phyloP scores from a whole-genome alignment of 441 rosid species.

The Flueggea neowawraea region DNA sequence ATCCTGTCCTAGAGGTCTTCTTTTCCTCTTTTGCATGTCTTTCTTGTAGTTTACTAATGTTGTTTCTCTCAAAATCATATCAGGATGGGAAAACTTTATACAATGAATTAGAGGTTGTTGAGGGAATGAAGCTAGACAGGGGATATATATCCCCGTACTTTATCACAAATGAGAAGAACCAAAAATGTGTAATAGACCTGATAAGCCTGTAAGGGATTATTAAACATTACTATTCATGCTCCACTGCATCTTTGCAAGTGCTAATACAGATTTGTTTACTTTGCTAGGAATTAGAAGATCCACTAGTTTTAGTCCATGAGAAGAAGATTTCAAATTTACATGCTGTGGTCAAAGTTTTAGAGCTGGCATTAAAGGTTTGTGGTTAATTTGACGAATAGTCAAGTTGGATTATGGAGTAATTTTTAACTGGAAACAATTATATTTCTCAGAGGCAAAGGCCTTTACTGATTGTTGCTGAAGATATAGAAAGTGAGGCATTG shows the following conservation, averaged over 20 bases:
- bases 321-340: slow-evolving; percentile 62
- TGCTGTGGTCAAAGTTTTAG: slow-evolving; percentile 65
- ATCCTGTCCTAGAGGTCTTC: neutral
- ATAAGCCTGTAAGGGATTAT: neutral
- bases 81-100: slow-evolving; percentile 69
- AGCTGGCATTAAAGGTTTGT: slow-evolving; percentile 64
- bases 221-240: too few species aligned
- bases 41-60: too few species aligned
- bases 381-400: too few species aligned
- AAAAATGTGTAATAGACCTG: slow-evolving; percentile 52
- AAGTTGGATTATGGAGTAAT: neutral
- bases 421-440: neutral
- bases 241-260: too few species aligned
- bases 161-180: slow-evolving; percentile 60
- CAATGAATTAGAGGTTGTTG: slow-evolving; percentile 76
- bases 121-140: slow-evolving; percentile 78
- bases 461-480: slow-evolving; percentile 64
- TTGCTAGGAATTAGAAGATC: slow-evolving; percentile 64
- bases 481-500: slow-evolving; percentile 73
- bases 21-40: neutral
- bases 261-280: neutral
- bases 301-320: slow-evolving; percentile 74
- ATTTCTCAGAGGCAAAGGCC: slow-evolving; percentile 61
- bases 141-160: slow-evolving; percentile 79
- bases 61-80: too few species aligned